Conservation (phyloP, 257 asterid species). For the Ballota nigra region DNA sequence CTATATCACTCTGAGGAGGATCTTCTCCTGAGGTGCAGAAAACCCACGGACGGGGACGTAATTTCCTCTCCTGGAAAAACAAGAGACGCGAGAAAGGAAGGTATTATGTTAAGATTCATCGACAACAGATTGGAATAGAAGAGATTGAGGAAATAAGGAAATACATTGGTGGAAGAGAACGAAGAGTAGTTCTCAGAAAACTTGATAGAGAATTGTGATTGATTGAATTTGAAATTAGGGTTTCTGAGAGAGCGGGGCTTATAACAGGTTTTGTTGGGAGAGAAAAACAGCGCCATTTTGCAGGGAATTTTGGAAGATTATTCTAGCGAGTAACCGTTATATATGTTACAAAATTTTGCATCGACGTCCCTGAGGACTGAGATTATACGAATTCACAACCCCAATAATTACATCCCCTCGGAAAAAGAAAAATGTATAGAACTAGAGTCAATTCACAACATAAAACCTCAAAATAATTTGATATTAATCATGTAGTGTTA, state of each 20-base stretch:
- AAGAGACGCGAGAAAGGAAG: background rate
- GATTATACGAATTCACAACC: background rate
- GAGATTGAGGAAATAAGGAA: background rate
- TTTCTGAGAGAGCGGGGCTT: constrained; percentile 27
- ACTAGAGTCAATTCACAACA: no score
- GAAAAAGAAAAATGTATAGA: background rate
- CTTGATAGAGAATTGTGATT: constrained; percentile 16
- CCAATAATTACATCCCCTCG: background rate
- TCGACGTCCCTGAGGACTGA: background rate
- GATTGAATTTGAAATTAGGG: constrained; percentile 36
- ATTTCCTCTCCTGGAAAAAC: constrained; percentile 28
- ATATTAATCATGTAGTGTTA: no score
- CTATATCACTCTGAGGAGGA: constrained; percentile 27
- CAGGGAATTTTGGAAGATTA: background rate
- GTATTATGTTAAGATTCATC: background rate
- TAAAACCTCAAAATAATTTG: no score
- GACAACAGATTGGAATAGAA: background rate
- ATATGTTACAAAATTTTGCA: constrained; percentile 4
- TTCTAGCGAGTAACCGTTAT: background rate
- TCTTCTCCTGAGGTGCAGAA: constrained; percentile 38
- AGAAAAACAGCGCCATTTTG: constrained; percentile 53
- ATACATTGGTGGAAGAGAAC: constrained; percentile 21
- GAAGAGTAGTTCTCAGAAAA: constrained; percentile 14
- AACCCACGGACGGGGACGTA: constrained; percentile 26
- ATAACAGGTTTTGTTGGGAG: constrained; percentile 22